These are phyloP conservation scores for Micractinium sp. DNA, from an alignment of 139 green algal genomes.

Conservation along the genomic window DNA sequence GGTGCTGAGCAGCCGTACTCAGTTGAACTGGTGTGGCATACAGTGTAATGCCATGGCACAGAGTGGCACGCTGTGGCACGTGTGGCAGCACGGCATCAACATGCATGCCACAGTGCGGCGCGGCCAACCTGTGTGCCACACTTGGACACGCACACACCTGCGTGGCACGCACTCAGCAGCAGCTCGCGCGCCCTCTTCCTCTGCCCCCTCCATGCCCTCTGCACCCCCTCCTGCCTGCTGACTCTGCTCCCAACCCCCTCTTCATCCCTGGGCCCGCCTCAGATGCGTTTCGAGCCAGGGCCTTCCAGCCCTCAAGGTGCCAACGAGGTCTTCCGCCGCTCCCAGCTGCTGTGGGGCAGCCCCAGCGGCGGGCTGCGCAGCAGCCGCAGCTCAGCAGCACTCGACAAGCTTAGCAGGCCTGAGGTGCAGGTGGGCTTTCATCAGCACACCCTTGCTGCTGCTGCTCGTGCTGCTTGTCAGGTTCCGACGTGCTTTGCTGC, in stretches of 20 bases:
- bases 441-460: neutral
- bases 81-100: too few species aligned
- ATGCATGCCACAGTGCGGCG: too few species aligned
- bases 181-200: neutral
- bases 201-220: neutral
- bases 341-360: neutral
- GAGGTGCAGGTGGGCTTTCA: neutral
- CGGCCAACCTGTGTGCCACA: too few species aligned
- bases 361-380: neutral
- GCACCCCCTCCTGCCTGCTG: neutral
- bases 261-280: neutral
- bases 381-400: slow-evolving; percentile 10
- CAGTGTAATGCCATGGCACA: neutral
- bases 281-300: neutral
- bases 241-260: neutral
- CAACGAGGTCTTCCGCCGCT: neutral
- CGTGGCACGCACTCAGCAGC: too few species aligned
- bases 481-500: too few species aligned
- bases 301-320: neutral
- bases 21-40: too few species aligned
- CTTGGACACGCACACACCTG: too few species aligned
- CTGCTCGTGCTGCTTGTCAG: too few species aligned
- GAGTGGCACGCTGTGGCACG: too few species aligned
- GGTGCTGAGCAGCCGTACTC: too few species aligned
- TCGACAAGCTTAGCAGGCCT: neutral